Evolutionary conservation across 139 green algal genomes (phyloP).

Genomic region (Trebouxia sp.): DNA sequence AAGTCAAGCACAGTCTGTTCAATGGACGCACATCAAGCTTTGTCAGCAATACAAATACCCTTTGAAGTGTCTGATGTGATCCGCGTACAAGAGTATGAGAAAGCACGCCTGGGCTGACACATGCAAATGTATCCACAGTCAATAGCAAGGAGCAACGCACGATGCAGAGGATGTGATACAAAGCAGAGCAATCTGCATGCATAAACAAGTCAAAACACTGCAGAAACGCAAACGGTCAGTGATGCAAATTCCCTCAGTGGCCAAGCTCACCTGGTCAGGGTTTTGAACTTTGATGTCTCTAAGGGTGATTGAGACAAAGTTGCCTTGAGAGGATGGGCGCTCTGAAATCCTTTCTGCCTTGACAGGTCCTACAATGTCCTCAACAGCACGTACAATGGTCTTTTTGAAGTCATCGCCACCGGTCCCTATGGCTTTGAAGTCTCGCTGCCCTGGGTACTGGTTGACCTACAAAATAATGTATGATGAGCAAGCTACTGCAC

Average conservation of each 20-base stretch:
- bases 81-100: no score
- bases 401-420: slow-evolving; percentile 50
- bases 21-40: no score
- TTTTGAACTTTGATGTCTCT: slow-evolving; percentile 45
- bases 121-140: no score
- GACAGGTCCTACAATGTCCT: slow-evolving; percentile 46
- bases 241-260: neutral
- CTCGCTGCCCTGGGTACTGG: slow-evolving; percentile 49
- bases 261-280: slow-evolving; percentile 39
- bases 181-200: no score
- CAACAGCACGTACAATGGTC: slow-evolving; percentile 40
- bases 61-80: no score
- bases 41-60: no score
- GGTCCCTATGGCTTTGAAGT: slow-evolving; percentile 56
- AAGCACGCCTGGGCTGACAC: no score
- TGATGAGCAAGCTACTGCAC: no score
- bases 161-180: no score
- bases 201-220: no score
- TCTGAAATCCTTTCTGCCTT: slow-evolving; percentile 40
- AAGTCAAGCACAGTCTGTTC: no score
- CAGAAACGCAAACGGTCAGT: neutral
- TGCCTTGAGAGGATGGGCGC: slow-evolving; percentile 36
- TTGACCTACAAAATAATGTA: slow-evolving; percentile 53
- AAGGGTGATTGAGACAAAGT: slow-evolving; percentile 52
- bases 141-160: neutral